Conservation (phyloP, 176 grass and related monocot genomes). For the Bothriochloa decipiens region DNA sequence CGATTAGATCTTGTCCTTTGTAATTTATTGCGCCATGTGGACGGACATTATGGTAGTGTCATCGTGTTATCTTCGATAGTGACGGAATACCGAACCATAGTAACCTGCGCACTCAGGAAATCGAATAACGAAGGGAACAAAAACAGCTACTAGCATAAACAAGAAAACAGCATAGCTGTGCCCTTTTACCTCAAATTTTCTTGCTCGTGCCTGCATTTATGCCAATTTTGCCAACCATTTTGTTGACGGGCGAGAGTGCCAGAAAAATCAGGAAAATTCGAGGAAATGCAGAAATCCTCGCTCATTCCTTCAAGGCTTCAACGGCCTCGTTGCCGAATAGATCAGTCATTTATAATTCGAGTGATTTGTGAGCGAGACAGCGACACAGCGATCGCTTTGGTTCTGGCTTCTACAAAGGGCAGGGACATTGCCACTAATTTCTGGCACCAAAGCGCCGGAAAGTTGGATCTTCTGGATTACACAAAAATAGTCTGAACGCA, state of each 20-base stretch:
- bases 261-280: neutral
- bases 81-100: conserved; percentile 9
- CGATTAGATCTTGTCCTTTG: neutral
- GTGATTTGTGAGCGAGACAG: neutral
- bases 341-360: neutral
- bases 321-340: neutral
- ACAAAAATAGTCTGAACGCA: neutral
- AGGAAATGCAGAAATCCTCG: neutral
- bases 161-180: neutral
- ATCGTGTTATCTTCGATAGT: conserved; percentile 12
- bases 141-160: neutral
- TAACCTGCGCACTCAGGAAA: neutral
- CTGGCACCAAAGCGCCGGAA: too few species aligned
- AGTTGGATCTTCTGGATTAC: neutral
- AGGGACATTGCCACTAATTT: too few species aligned
- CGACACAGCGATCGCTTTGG: neutral
- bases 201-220: neutral
- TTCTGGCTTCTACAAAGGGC: too few species aligned
- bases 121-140: neutral
- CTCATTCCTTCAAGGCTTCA: neutral
- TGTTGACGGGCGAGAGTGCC: neutral
- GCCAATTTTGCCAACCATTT: neutral
- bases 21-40: conserved; percentile 11
- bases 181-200: neutral
- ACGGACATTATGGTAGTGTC: conserved; percentile 9